These are phyloP conservation scores for Bocquillonia castaneifolia DNA, from an alignment of 441 rosid genomes.

Conservation along the genomic window DNA sequence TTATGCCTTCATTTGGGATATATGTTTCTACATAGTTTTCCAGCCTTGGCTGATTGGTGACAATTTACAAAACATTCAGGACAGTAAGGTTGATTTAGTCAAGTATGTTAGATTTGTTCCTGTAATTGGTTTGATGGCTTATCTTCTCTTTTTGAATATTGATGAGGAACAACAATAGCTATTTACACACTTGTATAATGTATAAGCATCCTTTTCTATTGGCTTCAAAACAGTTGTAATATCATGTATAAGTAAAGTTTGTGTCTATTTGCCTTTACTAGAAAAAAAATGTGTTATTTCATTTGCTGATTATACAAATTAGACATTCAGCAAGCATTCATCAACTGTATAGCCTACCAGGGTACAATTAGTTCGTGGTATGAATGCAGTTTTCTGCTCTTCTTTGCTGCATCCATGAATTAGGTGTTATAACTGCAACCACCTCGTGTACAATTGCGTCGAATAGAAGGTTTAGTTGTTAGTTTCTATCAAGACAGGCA, in stretches of 20 bases:
- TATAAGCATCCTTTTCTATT: not conserved
- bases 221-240: not conserved
- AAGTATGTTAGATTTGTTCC: constrained; percentile 73
- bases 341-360: too few species aligned
- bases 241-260: not conserved
- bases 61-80: constrained; percentile 57
- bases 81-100: constrained; percentile 45
- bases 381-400: too few species aligned
- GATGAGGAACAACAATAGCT: constrained; percentile 40
- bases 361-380: too few species aligned
- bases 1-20: constrained; percentile 90
- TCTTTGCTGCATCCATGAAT: too few species aligned
- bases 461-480: too few species aligned
- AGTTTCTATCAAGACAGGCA: not conserved
- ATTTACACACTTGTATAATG: not conserved
- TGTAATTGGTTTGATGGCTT: constrained; percentile 63
- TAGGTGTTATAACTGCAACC: too few species aligned
- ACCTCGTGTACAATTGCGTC: too few species aligned
- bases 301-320: too few species aligned
- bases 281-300: not conserved
- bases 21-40: constrained; percentile 64
- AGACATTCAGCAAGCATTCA: too few species aligned
- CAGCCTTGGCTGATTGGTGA: constrained; percentile 94
- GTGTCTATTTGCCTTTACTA: not conserved
- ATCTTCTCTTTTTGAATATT: constrained; percentile 55